These are phyloP conservation scores for Chrysanthemum makinoi DNA, from an alignment of 129 eudicot species.

Conservation along the genomic window DNA sequence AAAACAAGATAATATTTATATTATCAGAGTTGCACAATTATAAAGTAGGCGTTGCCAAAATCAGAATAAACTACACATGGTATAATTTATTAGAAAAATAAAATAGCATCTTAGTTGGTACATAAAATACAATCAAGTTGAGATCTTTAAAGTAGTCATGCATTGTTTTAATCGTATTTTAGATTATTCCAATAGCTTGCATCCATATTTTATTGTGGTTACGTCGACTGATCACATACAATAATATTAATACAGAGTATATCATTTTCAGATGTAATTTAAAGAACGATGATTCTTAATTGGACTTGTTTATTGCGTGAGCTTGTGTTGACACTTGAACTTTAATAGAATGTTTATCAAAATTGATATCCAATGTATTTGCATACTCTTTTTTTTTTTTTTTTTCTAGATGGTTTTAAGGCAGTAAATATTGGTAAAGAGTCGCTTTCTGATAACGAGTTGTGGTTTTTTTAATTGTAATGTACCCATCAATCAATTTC, in stretches of 20 bases:
- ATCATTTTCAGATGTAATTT: conserved; percentile 15
- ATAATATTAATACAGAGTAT: conserved; percentile 8
- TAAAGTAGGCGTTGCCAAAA: background rate
- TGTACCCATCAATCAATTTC: conserved; percentile 36
- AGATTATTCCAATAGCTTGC: conserved; percentile 27
- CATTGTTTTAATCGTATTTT: conserved; percentile 34
- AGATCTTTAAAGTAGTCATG: background rate
- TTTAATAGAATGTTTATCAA: background rate
- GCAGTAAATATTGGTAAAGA: conserved; percentile 31
- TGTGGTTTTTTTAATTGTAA: conserved; percentile 25
- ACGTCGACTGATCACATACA: conserved; percentile 18
- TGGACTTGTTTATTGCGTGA: conserved; percentile 22
- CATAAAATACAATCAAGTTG: background rate
- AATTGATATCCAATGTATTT: too few relatives aligned
- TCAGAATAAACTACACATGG: conserved; percentile 1
- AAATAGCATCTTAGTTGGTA: background rate
- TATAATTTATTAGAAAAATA: too few relatives aligned
- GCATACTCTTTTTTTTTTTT: background rate
- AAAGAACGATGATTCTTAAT: conserved; percentile 23
- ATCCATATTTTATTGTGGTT: conserved; percentile 21
- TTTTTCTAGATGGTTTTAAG: conserved; percentile 23
- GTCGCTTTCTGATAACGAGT: conserved; percentile 44
- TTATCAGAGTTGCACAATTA: background rate
- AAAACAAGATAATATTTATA: background rate
- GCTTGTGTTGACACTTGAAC: background rate